These are phyloP conservation scores for Aphanoascus verrucosus DNA, from an alignment of 2,329 filamentous ascomycete genomes.

Conservation along the genomic window DNA sequence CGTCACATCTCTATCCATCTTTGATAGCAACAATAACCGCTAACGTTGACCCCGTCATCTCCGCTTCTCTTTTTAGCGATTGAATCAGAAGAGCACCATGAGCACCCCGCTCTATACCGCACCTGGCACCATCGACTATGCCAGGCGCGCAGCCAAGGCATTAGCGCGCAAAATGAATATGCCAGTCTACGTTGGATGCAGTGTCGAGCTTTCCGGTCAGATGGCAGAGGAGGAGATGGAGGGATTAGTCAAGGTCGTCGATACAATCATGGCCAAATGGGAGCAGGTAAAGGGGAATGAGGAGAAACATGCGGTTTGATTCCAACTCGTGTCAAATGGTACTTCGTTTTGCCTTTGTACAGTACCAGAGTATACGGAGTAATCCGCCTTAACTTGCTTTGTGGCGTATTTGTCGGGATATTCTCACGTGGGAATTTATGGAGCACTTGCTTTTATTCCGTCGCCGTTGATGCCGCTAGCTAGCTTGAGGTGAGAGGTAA, in stretches of 20 bases:
- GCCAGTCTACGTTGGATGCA: constrained; percentile 85
- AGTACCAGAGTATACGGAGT: background rate
- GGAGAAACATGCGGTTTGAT: background rate
- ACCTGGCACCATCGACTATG: constrained; percentile 72
- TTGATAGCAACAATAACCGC: background rate
- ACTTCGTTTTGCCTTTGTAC: background rate
- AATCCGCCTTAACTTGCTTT: background rate
- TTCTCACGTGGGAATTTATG: background rate
- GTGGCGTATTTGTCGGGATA: background rate
- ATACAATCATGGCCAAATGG: constrained; percentile 51
- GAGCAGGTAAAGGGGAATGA: constrained; percentile 13
- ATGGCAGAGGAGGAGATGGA: constrained; percentile 92
- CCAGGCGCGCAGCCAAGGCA: constrained; percentile 71
- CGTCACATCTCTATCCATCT: background rate
- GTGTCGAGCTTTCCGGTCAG: constrained; percentile 68
- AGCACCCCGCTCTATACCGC: constrained; percentile 66
- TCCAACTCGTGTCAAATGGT: background rate
- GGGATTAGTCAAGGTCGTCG: constrained; percentile 63
- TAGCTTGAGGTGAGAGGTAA: background rate
- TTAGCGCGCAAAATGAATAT: constrained; percentile 60
- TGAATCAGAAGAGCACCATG: constrained; percentile 45
- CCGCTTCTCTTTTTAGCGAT: constrained; percentile 25
- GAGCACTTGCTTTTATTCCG: background rate
- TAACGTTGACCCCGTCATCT: background rate
- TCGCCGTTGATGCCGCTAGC: background rate